Base-by-base conservation (phyloP, 192 early-diverging fungal species). In the Coemansia pectinata region DNA sequence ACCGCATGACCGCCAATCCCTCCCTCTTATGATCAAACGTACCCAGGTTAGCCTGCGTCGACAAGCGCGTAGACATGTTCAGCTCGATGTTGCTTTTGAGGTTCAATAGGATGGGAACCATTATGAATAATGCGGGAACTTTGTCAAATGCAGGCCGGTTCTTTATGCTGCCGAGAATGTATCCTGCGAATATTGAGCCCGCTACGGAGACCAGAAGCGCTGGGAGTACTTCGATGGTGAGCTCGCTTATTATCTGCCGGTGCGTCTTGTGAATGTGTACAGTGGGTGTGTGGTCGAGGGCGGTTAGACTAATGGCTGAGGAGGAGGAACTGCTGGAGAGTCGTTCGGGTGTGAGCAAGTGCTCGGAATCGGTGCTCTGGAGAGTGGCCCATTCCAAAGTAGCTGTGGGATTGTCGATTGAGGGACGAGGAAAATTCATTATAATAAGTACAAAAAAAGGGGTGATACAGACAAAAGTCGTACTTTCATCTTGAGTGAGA, bases 21-120 rank as follows among this genome's bases (percentile, higher is more conserved):
- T 85, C 85, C 0, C 72, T 44, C 12, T 66, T 74, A 62, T 65
- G 65, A 63, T 90, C 88, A n/a, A 94, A 79, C 17, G 84, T 73
- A 12, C 92, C 92, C 72, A 91, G 65, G 66, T 92, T 91, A 2
- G 91, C 71, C 47, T 79, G 76, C 9, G 94, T 95, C 2, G 93
- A 91, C 19, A 96, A 81, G 8, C 95, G 87, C n/a, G 94, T 88
- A 6, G 92, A 91, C 62, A 96, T 85, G 57, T 93, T 96, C 85
- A 95, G 91, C 72, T 96, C 95, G 14, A 96, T 86, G 76, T 96
- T 96, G 62, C 95, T 94, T 66, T 96, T 96, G 19, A 96, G 76
- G 69, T 95, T 95, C 33, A 96, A 73, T 11, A 96, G 71, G 33
- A 95, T 90, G 4, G 95, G 88, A 0, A 95, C 91, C 64, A 96